Base-by-base conservation (phyloP, 352 stramenopile genomes). In the Hyaloperonospora arabidopsidis region DNA sequence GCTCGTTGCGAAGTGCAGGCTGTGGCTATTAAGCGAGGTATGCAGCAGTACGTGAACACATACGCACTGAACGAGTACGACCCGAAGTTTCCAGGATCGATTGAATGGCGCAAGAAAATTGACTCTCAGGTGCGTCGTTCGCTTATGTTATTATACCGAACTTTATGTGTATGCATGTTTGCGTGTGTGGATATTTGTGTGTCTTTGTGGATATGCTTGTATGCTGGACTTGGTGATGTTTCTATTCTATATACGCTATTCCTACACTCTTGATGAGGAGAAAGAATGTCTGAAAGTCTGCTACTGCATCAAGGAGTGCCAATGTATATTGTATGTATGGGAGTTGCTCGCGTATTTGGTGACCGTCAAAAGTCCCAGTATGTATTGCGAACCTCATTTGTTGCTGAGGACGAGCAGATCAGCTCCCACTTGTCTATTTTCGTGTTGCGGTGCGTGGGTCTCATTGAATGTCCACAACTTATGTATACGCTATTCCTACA, bases 11-110 rank as follows among this genome's bases (percentile, higher is more conserved):
- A 98, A 67, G 66, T 99, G 19, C 95, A 99, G 70, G 87, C 86
- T 13, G 70, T 97, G 14, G 80, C 88, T 19, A 56, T 77, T 39
- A 96, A 96, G 71, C 80, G 84, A 74, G 82, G 78, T 54, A 80
- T 75, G 39, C 72, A 97, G 63, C 76, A 96, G 63, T 96, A 96
- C 70, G 95, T 98, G 59, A 96, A 93, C 2, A 86, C 87, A 2
- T 98, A 91, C 72, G 95, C 95, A 15, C 76, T 99, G 18, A 99
- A 98, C 67, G 96, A 99, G 72, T 98, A 97, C 74, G 93, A 98
- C 69, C 87, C 91, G 11, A 95, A 96, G 72, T 74, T 96, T 52
- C 65, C 74, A 4, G 81, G 83, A 44, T 70, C 76, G 45, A 86
- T 94, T 35, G 87, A 95, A 39, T 98, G 95, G 95, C 77, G 95